A percentile compares a stretch with the other conserved stretches of the same genome.
Evolutionary conservation across 257 asterid genomes (phyloP).

Genomic region (Primulina tabacum): DNA sequence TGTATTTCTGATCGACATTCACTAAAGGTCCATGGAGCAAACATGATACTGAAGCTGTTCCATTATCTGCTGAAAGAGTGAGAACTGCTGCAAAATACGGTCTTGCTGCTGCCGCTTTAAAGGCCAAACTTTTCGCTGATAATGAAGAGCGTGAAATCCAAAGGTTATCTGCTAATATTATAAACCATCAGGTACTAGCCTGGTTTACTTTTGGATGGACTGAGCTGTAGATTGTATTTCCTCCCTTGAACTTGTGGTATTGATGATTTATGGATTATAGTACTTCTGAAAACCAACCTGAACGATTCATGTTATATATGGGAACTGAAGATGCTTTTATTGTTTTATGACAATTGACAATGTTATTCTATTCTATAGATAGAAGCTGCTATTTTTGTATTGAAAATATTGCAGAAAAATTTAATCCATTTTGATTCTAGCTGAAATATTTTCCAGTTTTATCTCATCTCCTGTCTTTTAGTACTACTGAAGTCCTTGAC

Average conservation of each 20-base stretch:
- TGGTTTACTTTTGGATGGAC: slow-evolving; percentile 1
- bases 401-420: slow-evolving; percentile 9
- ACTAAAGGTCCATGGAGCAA: slow-evolving; percentile 51
- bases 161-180: slow-evolving; percentile 86
- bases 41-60: slow-evolving; percentile 48
- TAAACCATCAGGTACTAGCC: slow-evolving; percentile 79
- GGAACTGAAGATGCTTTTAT: background rate
- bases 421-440: too few relatives aligned
- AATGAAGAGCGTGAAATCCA: slow-evolving; percentile 99
- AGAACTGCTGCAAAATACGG: slow-evolving; percentile 86
- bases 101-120: slow-evolving; percentile 88
- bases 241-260: background rate
- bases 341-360: background rate
- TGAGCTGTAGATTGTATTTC: background rate
- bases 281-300: slow-evolving; percentile 1
- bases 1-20: slow-evolving; percentile 17
- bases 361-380: background rate
- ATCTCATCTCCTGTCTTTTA: background rate
- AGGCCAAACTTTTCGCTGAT: slow-evolving; percentile 97
- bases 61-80: slow-evolving; percentile 61
- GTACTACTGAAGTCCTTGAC: background rate
- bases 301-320: slow-evolving; percentile 1
- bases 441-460: too few relatives aligned
- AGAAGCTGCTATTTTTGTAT: slow-evolving; percentile 10
- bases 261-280: slow-evolving; percentile 8